Evolutionary conservation across 108 stramenopile species (phyloP).

Genomic region (Cyclostephanos invisitatus): DNA sequence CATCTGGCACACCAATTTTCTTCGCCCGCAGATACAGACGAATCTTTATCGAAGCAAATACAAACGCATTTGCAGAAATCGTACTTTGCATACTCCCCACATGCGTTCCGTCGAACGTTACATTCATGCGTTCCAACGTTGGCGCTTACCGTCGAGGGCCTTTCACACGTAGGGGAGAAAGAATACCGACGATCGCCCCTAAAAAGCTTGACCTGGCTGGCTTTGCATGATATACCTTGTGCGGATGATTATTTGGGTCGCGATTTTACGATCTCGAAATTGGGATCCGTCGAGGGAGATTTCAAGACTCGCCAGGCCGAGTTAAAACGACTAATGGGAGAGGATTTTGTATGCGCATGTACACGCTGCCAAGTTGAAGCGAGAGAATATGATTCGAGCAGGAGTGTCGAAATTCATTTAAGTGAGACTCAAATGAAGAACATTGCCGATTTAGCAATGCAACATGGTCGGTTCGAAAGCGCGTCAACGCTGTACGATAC

Average conservation of each 20-base stretch:
- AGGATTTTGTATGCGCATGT: conserved; percentile 43
- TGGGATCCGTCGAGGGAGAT: conserved; percentile 23
- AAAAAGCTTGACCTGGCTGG: conserved; percentile 31
- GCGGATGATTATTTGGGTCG: conserved; percentile 9
- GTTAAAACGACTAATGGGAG: conserved; percentile 35
- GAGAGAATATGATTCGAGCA: neutral
- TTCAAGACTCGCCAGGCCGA: conserved; percentile 17
- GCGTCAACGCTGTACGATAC: conserved; percentile 52
- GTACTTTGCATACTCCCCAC: conserved; percentile 38
- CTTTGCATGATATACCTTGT: conserved; percentile 28
- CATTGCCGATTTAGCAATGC: conserved; percentile 66
- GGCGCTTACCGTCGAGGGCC: conserved; percentile 8
- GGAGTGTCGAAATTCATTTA: conserved; percentile 3
- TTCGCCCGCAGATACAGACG: neutral
- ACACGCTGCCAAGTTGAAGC: conserved; percentile 43
- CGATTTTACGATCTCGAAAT: conserved; percentile 25
- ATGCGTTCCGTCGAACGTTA: conserved; percentile 10
- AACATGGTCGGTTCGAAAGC: conserved; percentile 54
- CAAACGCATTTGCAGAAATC: conserved; percentile 31
- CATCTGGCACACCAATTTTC: conserved; percentile 38
- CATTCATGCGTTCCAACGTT: conserved; percentile 46
- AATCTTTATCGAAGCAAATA: conserved; percentile 9
- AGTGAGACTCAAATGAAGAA: conserved; percentile 24
- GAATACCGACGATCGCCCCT: conserved; percentile 1
- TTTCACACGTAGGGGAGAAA: neutral